These are phyloP conservation scores for Platismatia glauca DNA, from an alignment of 495 filamentous ascomycete species.

Conservation along the genomic window DNA sequence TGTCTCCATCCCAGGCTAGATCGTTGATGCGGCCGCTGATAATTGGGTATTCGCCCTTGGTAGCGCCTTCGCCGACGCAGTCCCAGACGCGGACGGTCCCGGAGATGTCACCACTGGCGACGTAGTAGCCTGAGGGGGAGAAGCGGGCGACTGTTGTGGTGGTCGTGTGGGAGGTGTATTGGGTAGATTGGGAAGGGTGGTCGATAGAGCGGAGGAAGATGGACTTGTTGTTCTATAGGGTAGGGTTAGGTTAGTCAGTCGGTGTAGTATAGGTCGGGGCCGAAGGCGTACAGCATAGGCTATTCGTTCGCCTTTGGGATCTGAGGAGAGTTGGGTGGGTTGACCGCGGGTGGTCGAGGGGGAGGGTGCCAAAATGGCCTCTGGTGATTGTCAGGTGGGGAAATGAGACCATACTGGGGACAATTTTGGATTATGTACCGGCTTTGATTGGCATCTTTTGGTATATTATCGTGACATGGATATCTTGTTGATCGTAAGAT, in stretches of 20 bases:
- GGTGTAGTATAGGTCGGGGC: neutral
- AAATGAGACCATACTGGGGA: neutral
- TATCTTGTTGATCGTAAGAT: neutral
- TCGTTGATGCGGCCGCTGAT: constrained; percentile 94
- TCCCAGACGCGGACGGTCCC: constrained; percentile 90
- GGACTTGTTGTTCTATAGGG: constrained; percentile 77
- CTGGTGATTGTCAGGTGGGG: constrained; percentile 28
- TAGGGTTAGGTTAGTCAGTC: constrained; percentile 14
- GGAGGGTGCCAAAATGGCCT: constrained; percentile 62
- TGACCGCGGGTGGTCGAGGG: constrained; percentile 79
- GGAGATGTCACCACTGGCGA: constrained; percentile 84
- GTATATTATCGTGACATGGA: neutral
- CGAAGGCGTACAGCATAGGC: constrained; percentile 71
- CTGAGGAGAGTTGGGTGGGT: constrained; percentile 81
- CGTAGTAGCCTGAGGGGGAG: constrained; percentile 87
- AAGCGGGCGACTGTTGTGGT: constrained; percentile 88
- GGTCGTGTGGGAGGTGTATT: constrained; percentile 85
- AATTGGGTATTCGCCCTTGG: constrained; percentile 81
- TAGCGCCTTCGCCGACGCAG: constrained; percentile 45
- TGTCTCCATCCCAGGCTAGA: constrained; percentile 95
- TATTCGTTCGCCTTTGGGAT: constrained; percentile 85
- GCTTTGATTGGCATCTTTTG: neutral
- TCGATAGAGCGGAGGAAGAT: constrained; percentile 91
- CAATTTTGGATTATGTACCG: neutral
- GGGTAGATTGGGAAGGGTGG: constrained; percentile 66